These are phyloP conservation scores for Camellia oleifera DNA, from an alignment of 179 eudicot genomes.

Conservation along the genomic window DNA sequence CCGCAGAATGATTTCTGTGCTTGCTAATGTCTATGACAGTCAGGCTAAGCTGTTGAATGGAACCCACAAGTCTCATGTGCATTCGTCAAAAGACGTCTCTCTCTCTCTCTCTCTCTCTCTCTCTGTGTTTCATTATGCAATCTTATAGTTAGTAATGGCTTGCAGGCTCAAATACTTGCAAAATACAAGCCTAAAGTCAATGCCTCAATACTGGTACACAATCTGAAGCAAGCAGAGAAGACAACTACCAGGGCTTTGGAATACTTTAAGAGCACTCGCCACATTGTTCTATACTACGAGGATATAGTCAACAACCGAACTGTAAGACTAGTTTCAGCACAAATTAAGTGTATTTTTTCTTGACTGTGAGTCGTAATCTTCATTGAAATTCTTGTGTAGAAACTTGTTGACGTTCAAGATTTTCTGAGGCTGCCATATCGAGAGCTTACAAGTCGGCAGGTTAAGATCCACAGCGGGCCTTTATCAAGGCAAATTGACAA, in stretches of 20 bases:
- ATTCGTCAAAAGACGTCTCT: constrained; percentile 66
- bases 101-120: not conserved
- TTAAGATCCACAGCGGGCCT: constrained; percentile 40
- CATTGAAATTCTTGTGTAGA: not conserved
- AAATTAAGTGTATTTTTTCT: too few relatives aligned
- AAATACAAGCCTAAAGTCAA: constrained; percentile 66
- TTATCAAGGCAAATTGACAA: constrained; percentile 31
- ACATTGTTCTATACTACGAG: constrained; percentile 67
- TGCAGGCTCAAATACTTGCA: constrained; percentile 75
- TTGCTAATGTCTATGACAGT: constrained; percentile 62
- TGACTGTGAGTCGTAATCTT: not conserved
- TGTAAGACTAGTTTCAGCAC: constrained; percentile 30
- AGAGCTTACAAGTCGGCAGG: constrained; percentile 34
- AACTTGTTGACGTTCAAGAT: constrained; percentile 3
- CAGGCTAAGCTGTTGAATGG: constrained; percentile 62
- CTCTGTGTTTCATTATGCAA: not conserved
- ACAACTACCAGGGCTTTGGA: constrained; percentile 38
- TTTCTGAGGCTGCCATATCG: constrained; percentile 18
- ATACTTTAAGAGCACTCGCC: constrained; percentile 62
- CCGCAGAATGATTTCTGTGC: constrained; percentile 61
- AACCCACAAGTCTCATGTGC: constrained; percentile 85
- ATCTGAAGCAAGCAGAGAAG: constrained; percentile 37
- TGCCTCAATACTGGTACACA: constrained; percentile 35
- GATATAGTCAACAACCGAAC: constrained; percentile 57
- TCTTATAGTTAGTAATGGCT: not conserved